A percentile compares a stretch with the other conserved stretches of the same genome.
Evolutionary conservation across 495 filamentous ascomycete species (phyloP).

Genomic region (Xylaria intraflava): DNA sequence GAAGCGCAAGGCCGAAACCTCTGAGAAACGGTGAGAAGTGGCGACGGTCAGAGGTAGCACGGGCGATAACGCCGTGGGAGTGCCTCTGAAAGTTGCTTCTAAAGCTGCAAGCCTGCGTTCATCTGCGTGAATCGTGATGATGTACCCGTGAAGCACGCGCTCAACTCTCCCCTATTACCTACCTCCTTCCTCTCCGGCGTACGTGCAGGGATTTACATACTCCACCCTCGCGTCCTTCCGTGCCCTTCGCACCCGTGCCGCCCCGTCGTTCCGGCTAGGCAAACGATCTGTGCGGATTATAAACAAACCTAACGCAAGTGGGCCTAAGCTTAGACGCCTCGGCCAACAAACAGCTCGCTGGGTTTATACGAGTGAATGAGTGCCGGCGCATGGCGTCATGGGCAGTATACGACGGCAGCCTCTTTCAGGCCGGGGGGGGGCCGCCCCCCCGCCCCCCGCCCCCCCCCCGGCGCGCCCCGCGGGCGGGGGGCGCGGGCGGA

Average conservation of each 20-base stretch:
- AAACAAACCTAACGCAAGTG: background rate
- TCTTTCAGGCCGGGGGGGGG: no score
- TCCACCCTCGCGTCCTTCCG: no score
- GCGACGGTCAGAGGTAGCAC: background rate
- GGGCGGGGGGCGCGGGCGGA: no score
- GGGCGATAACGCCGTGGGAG: conserved; percentile 1
- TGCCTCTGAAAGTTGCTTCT: background rate
- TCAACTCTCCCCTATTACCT: background rate
- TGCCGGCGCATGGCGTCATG: no score
- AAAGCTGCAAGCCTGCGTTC: background rate
- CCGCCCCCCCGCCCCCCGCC: no score
- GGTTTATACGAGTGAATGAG: background rate
- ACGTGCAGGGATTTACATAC: no score
- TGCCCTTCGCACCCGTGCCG: no score
- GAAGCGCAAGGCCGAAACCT: background rate
- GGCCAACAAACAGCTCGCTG: background rate
- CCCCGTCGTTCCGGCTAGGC: no score
- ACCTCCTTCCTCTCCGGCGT: background rate
- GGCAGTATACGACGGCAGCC: no score
- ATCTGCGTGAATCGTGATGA: no score
- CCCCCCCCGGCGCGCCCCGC: no score
- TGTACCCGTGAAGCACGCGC: background rate
- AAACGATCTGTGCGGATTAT: no score
- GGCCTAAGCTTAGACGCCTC: background rate
- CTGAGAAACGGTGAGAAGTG: conserved; percentile 4